Evolutionary conservation across 495 filamentous ascomycete species (phyloP).

Genomic region (Cercophora scortea): DNA sequence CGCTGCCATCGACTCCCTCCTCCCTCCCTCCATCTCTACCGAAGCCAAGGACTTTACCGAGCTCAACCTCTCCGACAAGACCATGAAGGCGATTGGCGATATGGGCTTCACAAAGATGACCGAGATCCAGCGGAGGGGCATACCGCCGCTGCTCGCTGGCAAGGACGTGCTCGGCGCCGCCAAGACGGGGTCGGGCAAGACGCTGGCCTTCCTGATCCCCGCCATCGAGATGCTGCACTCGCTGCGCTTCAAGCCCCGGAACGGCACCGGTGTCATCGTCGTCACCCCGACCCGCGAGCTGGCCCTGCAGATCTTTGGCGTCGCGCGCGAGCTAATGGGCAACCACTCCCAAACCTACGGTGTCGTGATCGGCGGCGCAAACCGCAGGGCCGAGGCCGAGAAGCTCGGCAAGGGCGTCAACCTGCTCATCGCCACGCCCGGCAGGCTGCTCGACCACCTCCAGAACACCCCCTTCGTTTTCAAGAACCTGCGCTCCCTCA

Average conservation of each 20-base stretch:
- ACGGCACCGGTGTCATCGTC: conserved; percentile 78
- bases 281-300: conserved; percentile 86
- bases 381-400: conserved; percentile 83
- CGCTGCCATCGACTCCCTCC: conserved; percentile 13
- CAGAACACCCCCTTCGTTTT: conserved; percentile 91
- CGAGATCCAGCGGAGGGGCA: conserved; percentile 82
- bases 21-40: conserved; percentile 23
- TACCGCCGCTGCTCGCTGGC: conserved; percentile 82
- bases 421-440: conserved; percentile 87
- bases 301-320: conserved; percentile 92
- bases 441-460: conserved; percentile 86
- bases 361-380: conserved; percentile 93
- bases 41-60: conserved; percentile 57
- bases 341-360: conserved; percentile 76
- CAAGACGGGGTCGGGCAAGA: conserved; percentile 96
- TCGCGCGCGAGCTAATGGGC: conserved; percentile 84
- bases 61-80: conserved; percentile 77
- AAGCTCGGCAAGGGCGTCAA: conserved; percentile 94
- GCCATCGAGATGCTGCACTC: conserved; percentile 91
- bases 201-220: conserved; percentile 88
- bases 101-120: conserved; percentile 97
- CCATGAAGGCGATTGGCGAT: conserved; percentile 76
- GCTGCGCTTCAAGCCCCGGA: conserved; percentile 69
- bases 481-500: conserved; percentile 73
- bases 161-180: conserved; percentile 92